phyloP scores from a whole-genome alignment of 2,329 filamentous ascomycete species.

The Calonectria naviculata region DNA sequence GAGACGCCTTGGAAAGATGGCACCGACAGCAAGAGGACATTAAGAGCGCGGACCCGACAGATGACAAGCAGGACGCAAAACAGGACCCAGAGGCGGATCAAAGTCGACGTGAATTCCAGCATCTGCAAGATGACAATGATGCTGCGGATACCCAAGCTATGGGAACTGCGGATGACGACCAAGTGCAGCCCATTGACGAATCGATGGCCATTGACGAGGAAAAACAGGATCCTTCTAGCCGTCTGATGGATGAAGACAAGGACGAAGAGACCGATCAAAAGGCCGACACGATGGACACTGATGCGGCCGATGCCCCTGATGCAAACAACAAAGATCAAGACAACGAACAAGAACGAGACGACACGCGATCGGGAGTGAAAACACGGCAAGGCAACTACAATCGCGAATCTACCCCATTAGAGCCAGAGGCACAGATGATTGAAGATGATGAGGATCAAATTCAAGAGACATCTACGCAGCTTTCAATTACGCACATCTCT shows the following conservation, averaged over 20 bases:
- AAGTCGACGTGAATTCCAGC: conserved; percentile 88
- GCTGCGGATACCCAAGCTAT: conserved; percentile 91
- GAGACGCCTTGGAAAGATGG: conserved; percentile 92
- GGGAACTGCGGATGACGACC: conserved; percentile 87
- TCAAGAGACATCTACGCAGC: conserved; percentile 68
- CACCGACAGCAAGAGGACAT: conserved; percentile 91
- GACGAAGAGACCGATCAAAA: conserved; percentile 56
- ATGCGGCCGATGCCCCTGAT: conserved; percentile 50
- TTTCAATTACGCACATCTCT: conserved; percentile 79
- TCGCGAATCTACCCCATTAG: conserved; percentile 57
- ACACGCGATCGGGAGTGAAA: conserved; percentile 69
- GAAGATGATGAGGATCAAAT: conserved; percentile 61
- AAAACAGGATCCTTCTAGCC: conserved; percentile 61
- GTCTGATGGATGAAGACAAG: conserved; percentile 66
- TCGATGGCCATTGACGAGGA: conserved; percentile 86
- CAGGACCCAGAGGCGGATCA: conserved; percentile 65
- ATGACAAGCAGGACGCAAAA: conserved; percentile 51
- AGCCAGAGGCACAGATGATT: conserved; percentile 55
- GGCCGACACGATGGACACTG: conserved; percentile 58
- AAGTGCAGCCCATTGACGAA: conserved; percentile 87
- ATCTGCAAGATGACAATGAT: conserved; percentile 85
- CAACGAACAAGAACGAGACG: conserved; percentile 60
- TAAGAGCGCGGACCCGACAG: conserved; percentile 62
- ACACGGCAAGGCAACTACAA: conserved; percentile 70
- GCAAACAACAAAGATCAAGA: conserved; percentile 55